These are phyloP conservation scores for Moricandia arvensis DNA, from an alignment of 345 rosid species.

Conservation along the genomic window DNA sequence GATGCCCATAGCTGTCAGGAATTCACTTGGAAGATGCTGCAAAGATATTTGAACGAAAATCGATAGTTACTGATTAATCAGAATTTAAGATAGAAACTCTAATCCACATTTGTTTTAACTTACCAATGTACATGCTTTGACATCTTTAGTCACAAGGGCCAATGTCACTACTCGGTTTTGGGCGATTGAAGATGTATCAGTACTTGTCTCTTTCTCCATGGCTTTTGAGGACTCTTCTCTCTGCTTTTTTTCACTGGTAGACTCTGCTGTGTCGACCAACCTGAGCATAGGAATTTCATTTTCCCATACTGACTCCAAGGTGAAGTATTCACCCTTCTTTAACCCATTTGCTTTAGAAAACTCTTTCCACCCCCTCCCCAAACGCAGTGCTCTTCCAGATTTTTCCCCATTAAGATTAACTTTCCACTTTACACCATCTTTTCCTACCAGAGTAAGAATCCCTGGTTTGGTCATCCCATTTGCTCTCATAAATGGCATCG, in stretches of 20 bases:
- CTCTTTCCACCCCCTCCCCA: background rate
- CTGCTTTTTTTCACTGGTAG: background rate
- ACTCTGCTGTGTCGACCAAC: background rate
- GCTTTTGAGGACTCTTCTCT: background rate
- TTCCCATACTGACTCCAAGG: background rate
- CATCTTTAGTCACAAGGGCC: background rate
- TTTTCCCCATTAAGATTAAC: background rate
- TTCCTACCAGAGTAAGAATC: background rate
- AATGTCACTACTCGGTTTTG: background rate
- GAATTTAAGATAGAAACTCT: background rate
- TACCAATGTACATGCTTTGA: background rate
- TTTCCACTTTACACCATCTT: background rate
- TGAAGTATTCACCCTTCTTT: background rate
- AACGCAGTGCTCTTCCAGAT: background rate
- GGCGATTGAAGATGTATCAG: background rate
- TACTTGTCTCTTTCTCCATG: background rate
- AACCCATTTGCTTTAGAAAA: background rate
- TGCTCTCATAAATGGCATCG: background rate
- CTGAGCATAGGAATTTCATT: background rate
- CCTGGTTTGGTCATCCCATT: background rate
- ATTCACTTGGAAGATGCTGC: conserved; percentile 11
- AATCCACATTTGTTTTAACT: background rate
- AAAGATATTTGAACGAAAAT: background rate
- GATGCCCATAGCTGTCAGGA: conserved; percentile 7
- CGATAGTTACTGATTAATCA: too few relatives aligned